Conservation (phyloP, 2,329 filamentous ascomycete genomes). For the Atkinsonella hypoxylon region DNA sequence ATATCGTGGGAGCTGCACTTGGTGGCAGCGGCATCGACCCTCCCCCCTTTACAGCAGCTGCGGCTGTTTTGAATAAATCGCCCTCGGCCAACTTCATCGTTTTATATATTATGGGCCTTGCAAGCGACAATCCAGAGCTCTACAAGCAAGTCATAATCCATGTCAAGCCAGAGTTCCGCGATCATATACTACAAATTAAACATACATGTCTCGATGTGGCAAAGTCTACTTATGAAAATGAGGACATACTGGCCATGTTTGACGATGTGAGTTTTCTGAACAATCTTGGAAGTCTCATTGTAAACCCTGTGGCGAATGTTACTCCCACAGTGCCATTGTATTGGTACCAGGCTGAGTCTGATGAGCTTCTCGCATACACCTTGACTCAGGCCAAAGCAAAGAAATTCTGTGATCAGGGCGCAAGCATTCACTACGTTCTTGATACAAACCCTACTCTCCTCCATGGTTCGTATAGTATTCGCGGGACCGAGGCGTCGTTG, state of each 20-base stretch:
- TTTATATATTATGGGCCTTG: constrained; percentile 11
- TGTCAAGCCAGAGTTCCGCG: constrained; percentile 10
- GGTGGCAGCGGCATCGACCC: not conserved
- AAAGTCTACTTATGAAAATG: constrained; percentile 15
- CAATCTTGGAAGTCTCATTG: no score
- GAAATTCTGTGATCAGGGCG: not conserved
- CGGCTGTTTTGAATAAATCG: not conserved
- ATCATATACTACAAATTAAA: constrained; percentile 18
- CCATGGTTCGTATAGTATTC: not conserved
- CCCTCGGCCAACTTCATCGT: constrained; percentile 11
- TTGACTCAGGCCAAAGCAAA: not conserved
- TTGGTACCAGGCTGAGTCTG: not conserved
- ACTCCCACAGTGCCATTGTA: not conserved
- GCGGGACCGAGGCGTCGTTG: not conserved
- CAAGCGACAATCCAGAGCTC: constrained; percentile 11
- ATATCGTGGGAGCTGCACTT: not conserved
- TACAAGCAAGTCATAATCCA: constrained; percentile 7
- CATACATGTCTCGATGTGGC: constrained; percentile 15
- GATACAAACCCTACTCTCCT: not conserved
- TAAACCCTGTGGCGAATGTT: not conserved
- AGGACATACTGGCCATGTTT: constrained; percentile 30
- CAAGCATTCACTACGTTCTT: not conserved
- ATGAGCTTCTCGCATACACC: not conserved
- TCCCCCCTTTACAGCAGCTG: no score
- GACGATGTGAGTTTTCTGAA: constrained; percentile 10